Conservation (phyloP, 192 early-diverging fungal species). For the Coemansia erecta region DNA sequence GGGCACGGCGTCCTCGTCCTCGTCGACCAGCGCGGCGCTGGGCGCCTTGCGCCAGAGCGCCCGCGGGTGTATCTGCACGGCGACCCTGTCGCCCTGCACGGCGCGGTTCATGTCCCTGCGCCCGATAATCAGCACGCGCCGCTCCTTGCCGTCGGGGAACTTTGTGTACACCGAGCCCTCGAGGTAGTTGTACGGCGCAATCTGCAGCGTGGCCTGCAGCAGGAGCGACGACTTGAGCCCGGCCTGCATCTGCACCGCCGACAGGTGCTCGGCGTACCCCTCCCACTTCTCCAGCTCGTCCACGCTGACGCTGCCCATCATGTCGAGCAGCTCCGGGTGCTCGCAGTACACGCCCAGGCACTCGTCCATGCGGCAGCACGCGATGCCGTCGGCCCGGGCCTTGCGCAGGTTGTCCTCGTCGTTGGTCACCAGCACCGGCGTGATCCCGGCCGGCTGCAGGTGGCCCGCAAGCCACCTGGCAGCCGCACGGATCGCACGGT, state of each 20-base stretch:
- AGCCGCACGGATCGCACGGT: conserved; percentile 87
- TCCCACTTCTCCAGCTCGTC: conserved; percentile 41
- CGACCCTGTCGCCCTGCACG: conserved; percentile 89
- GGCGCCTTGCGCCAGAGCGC: conserved; percentile 78
- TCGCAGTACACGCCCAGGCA: conserved; percentile 73
- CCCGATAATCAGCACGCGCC: conserved; percentile 76
- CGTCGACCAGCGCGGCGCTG: conserved; percentile 71
- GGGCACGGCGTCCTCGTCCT: conserved; percentile 60
- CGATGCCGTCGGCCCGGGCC: conserved; percentile 62
- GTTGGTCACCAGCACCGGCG: conserved; percentile 80
- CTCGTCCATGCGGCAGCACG: conserved; percentile 71
- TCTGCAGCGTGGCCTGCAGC: conserved; percentile 76
- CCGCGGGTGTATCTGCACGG: conserved; percentile 80
- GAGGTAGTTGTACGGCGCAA: conserved; percentile 85
- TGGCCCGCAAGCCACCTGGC: conserved; percentile 83
- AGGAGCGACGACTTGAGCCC: conserved; percentile 82
- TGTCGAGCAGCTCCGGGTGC: conserved; percentile 87
- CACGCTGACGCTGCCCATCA: conserved; percentile 67
- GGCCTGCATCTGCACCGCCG: conserved; percentile 71
- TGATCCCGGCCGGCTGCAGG: conserved; percentile 50
- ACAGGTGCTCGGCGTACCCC: conserved; percentile 67
- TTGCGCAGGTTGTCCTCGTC: conserved; percentile 83
- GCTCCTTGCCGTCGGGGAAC: conserved; percentile 71
- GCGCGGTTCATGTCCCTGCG: conserved; percentile 85
- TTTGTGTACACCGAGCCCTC: conserved; percentile 77